phyloP scores from a whole-genome alignment of 805 yeast genomes.

The Candida gorgasii region DNA sequence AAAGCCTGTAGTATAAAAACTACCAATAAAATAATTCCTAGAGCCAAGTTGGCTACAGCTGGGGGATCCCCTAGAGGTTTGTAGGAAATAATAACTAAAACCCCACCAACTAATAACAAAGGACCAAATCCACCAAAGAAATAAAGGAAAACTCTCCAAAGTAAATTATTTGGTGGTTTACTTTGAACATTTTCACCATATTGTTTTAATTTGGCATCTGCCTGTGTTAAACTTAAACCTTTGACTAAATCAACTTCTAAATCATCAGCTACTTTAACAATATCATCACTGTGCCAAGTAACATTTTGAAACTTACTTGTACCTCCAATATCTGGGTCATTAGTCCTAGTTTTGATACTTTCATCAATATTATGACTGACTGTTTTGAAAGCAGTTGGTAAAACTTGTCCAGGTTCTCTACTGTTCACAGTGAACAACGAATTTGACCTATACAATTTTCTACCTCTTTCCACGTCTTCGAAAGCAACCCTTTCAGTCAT shows the following conservation, averaged over 20 bases:
- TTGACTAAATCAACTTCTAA: slow-evolving; percentile 19
- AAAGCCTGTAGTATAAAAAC: slow-evolving; percentile 44
- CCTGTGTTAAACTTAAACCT: slow-evolving; percentile 25
- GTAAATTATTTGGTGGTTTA: slow-evolving; percentile 35
- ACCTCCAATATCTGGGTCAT: slow-evolving; percentile 9
- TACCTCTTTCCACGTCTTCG: background rate
- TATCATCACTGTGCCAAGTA: slow-evolving; percentile 31
- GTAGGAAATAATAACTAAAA: slow-evolving; percentile 45
- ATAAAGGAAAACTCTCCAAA: slow-evolving; percentile 36
- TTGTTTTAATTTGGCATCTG: slow-evolving; percentile 16
- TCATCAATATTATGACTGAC: slow-evolving; percentile 38
- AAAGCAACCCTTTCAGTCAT: background rate
- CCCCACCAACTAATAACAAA: slow-evolving; percentile 41
- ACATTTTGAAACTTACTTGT: slow-evolving; percentile 24
- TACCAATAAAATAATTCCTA: slow-evolving; percentile 41
- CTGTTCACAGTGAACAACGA: slow-evolving; percentile 10
- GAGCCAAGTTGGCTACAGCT: slow-evolving; percentile 41
- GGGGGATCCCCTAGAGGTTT: slow-evolving; percentile 52
- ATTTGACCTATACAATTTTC: slow-evolving; percentile 1
- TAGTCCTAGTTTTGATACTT: slow-evolving; percentile 1
- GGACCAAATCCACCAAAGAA: slow-evolving; percentile 52
- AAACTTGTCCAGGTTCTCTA: slow-evolving; percentile 18
- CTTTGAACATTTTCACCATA: slow-evolving; percentile 39
- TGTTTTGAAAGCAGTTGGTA: slow-evolving; percentile 40
- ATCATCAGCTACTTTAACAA: slow-evolving; percentile 22